phyloP scores from a whole-genome alignment of 2,329 filamentous ascomycete genomes.

The Ascosphaera acerosa region DNA sequence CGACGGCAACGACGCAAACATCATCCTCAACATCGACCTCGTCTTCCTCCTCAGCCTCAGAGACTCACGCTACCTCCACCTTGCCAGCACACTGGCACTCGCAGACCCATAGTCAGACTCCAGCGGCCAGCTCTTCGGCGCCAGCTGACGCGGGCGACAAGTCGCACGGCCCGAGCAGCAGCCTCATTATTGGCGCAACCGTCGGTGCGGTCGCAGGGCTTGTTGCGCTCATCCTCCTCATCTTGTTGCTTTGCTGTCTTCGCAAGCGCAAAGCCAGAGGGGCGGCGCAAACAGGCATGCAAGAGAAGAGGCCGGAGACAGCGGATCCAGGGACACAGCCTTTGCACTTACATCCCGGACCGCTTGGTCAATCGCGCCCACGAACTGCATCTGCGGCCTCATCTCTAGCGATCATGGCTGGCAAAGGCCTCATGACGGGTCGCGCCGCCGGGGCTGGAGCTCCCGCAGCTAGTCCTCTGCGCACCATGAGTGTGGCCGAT shows the following conservation, averaged over 20 bases:
- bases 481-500: neutral
- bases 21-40: constrained; percentile 1
- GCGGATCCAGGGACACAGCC: constrained; percentile 23
- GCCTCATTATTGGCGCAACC: constrained; percentile 52
- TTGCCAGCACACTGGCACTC: too few relatives aligned
- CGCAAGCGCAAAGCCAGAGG: constrained; percentile 31
- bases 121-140: constrained; percentile 9
- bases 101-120: too few relatives aligned
- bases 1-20: constrained; percentile 3
- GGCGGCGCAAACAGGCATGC: constrained; percentile 2
- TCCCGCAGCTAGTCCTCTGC: neutral
- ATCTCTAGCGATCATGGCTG: constrained; percentile 17
- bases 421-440: constrained; percentile 4
- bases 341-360: constrained; percentile 17
- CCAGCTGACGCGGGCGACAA: constrained; percentile 11
- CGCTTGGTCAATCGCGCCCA: constrained; percentile 10
- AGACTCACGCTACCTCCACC: too few relatives aligned
- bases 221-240: constrained; percentile 39
- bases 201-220: constrained; percentile 59
- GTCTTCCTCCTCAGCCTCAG: constrained; percentile 1
- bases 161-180: constrained; percentile 10
- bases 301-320: constrained; percentile 27
- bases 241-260: constrained; percentile 40
- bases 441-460: neutral
- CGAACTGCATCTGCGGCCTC: constrained; percentile 10